Evolutionary conservation across 108 stramenopile genomes (phyloP), one percentile per base, ranked within the genome.

Genomic region (Fragilaria radians): DNA sequence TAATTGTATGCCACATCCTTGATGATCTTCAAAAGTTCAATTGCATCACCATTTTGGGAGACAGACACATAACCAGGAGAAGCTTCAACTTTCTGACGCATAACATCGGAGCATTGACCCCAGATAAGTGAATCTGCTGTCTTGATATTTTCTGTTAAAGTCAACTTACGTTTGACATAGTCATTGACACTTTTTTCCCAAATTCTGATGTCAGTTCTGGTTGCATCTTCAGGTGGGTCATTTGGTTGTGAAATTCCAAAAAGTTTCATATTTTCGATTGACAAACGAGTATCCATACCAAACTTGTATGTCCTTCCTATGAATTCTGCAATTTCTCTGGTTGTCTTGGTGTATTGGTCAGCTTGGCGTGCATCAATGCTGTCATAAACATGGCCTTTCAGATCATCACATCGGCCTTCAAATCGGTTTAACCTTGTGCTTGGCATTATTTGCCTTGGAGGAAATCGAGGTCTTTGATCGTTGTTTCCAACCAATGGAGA

Each of bases 71-170:
- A 32, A 5, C 5, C 5, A 7, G 26, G 14, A 7, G 5, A 18
- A 28, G 56, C 56, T 23, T 57, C 28, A 21, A 57, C 28, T 57
- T 30, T 57, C 32, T 28, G 28, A 33, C 55, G 55, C 55, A 56
- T 28, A 9, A 32, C 5, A 5, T 56, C 55, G 30, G 55, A 17
- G 31, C 55, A 56, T 28, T 56, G 55, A 9, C 55, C 55, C 19
- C 18, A 32, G 55, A 56, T 32, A 23, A 56, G 55, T 7, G 55
- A 29, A 28, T 56, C 32, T 7, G 19, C 17, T 21, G n/a, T 51
- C 50, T 51, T 51, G 17, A 51, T 51, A 21, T 51, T 51, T 51
- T 51, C 50, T 9, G 24, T 21, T 5, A 51, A 21, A 7, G 9
- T n/a, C 23, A 7, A 24, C 17, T n/a, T 5, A 7, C 19, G 50